Evolutionary conservation across 495 filamentous ascomycete species (phyloP).

Genomic region (Trichoderma virens): DNA sequence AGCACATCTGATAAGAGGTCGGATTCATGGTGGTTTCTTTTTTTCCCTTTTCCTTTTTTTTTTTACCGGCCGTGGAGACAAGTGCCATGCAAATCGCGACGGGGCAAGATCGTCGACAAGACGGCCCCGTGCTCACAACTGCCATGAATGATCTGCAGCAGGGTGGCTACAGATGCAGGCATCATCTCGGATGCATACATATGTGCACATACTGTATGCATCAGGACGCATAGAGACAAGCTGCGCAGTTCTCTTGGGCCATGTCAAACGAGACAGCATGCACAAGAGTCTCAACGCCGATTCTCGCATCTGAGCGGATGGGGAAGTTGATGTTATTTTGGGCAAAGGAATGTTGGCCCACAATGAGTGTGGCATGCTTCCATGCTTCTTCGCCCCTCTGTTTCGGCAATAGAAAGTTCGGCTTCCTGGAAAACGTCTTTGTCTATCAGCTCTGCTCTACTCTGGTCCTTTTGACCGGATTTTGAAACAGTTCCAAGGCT

Average conservation of each 20-base stretch:
- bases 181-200: constrained; percentile 4
- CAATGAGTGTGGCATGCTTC: background rate
- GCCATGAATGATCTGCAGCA: constrained; percentile 7
- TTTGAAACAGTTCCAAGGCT: background rate
- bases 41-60: background rate
- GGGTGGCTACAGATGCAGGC: background rate
- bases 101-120: background rate
- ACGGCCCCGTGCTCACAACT: constrained; percentile 1
- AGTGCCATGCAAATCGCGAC: background rate
- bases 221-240: background rate
- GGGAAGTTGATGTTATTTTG: background rate
- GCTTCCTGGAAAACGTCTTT: too few species aligned
- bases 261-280: background rate
- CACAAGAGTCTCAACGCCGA: background rate
- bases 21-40: background rate
- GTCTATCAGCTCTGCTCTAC: too few species aligned
- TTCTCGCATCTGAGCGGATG: background rate
- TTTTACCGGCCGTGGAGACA: background rate
- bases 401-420: too few species aligned
- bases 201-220: background rate
- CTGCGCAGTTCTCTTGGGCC: background rate
- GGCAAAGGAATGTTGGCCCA: background rate
- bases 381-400: background rate
- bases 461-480: background rate
- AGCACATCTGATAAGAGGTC: background rate